Evolutionary conservation across 2,329 filamentous ascomycete genomes (phyloP).

Genomic region (Epichloe amarillans): DNA sequence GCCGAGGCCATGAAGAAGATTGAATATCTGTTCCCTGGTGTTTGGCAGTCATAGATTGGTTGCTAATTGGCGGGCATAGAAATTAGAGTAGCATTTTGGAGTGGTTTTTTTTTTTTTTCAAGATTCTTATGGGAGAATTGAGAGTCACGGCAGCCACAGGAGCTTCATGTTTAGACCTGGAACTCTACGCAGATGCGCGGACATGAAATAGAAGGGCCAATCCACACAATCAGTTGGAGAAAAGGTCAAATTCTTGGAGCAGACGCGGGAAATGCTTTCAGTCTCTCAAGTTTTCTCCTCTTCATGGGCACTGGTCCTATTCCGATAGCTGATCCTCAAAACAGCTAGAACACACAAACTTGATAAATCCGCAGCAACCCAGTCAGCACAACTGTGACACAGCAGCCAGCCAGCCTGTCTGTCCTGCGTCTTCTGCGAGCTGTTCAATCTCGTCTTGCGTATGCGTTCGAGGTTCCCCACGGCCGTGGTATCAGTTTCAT

Average conservation of each 20-base stretch:
- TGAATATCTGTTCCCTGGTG: conserved; percentile 77
- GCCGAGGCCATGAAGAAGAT: conserved; percentile 67
- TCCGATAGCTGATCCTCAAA: too few species aligned
- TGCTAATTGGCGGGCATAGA: neutral
- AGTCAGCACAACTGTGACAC: too few species aligned
- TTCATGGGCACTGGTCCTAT: neutral
- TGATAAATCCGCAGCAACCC: too few species aligned
- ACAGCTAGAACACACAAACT: too few species aligned
- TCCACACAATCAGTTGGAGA: neutral
- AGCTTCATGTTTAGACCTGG: too few species aligned
- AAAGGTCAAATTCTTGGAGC: neutral
- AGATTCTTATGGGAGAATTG: neutral
- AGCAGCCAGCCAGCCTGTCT: too few species aligned
- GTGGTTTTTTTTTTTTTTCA: neutral
- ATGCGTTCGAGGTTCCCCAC: too few species aligned
- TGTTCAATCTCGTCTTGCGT: too few species aligned
- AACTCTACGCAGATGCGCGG: neutral
- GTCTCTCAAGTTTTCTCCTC: neutral
- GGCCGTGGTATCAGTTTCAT: too few species aligned
- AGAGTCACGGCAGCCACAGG: too few species aligned
- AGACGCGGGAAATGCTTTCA: too few species aligned
- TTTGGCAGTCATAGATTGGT: conserved; percentile 36
- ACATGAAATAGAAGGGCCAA: neutral
- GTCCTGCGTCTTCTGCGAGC: too few species aligned
- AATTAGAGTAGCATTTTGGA: neutral